Evolutionary conservation across 805 yeast genomes (phyloP).

Genomic region (Metschnikowia amazonensis): DNA sequence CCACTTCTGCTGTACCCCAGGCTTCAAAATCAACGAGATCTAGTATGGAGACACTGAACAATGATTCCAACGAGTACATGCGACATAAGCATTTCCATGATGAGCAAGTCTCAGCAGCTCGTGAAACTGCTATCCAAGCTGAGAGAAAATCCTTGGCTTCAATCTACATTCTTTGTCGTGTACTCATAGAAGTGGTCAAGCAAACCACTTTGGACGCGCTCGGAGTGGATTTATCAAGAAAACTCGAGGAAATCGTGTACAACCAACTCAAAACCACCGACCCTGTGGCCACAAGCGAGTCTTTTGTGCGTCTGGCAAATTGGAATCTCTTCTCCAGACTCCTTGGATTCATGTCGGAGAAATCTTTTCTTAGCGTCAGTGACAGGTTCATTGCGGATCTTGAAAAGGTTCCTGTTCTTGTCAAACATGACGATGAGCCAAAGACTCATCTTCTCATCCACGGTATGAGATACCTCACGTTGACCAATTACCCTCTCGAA

Average conservation of each 20-base stretch:
- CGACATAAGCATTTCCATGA: conserved; percentile 28
- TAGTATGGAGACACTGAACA: conserved; percentile 2
- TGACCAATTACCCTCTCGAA: conserved; percentile 84
- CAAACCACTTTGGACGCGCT: conserved; percentile 73
- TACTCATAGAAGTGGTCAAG: conserved; percentile 83
- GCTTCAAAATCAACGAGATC: conserved; percentile 2
- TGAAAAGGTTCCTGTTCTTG: conserved; percentile 62
- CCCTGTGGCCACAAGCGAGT: conserved; percentile 58
- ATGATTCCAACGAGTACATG: conserved; percentile 12
- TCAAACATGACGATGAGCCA: conserved; percentile 43
- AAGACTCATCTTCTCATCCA: conserved; percentile 70
- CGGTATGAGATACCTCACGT: conserved; percentile 83
- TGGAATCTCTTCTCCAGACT: conserved; percentile 91
- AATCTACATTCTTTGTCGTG: conserved; percentile 86
- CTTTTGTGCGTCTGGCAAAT: conserved; percentile 79
- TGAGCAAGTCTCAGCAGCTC: conserved; percentile 38
- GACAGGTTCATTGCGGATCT: conserved; percentile 91
- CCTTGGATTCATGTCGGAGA: conserved; percentile 85
- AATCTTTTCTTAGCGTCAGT: conserved; percentile 79
- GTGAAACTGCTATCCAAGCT: conserved; percentile 72
- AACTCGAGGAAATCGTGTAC: conserved; percentile 89
- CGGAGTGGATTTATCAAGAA: conserved; percentile 76
- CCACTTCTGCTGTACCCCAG: conserved; percentile 31
- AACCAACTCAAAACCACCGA: conserved; percentile 86
- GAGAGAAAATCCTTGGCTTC: conserved; percentile 84